Base-by-base conservation (phyloP, 140 eudicot species). In the Bidens hawaiensis region DNA sequence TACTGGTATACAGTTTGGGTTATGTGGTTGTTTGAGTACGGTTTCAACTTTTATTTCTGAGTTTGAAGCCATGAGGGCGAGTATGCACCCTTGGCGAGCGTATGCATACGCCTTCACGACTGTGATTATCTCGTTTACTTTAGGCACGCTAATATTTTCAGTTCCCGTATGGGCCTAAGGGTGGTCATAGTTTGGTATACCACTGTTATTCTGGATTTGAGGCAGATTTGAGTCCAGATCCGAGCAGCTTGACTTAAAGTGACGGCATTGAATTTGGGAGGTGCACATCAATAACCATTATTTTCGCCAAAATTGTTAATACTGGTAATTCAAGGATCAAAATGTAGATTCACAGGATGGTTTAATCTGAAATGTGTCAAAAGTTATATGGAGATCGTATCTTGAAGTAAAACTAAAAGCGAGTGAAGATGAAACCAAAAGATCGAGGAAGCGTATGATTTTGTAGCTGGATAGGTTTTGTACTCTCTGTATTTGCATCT, bases 1-100 rank as follows among this genome's bases (percentile, higher is more conserved):
- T 28, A 33, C 70, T 3, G 95, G 94, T 10, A 48, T 90, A 11
- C 97, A 90, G 48, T 69, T 90, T 1, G 97, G 97, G 2, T 60
- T 90, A 12, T 72, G 85, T 65, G 96, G 97, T 50, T 86, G 97
- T 74, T 77, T 90, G 54, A 90, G 97, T 68, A 86, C 58, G 4
- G 58, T 90, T 36, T 90, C 97, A 0, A 90, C 97, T 27, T 86
- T 86, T 69, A 75, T 90, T 19, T 90, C 94, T 2, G 97, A 90
- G 36, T 84, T 79, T 69, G 74, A 79, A 59, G 88, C 88, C 14
- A 86, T 90, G 97, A 78, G 79, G 47, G 70, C 24, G 56, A 83
- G 90, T 55, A 33, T 0, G 33, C 70, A 65, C 5, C 81, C 90
- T 8, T 86, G 95, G 97, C 69, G 84, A 75, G 95, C 94, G 3